Evolutionary conservation across 2,329 filamentous ascomycete species (phyloP).

Genomic region (Epichloe baconii): DNA sequence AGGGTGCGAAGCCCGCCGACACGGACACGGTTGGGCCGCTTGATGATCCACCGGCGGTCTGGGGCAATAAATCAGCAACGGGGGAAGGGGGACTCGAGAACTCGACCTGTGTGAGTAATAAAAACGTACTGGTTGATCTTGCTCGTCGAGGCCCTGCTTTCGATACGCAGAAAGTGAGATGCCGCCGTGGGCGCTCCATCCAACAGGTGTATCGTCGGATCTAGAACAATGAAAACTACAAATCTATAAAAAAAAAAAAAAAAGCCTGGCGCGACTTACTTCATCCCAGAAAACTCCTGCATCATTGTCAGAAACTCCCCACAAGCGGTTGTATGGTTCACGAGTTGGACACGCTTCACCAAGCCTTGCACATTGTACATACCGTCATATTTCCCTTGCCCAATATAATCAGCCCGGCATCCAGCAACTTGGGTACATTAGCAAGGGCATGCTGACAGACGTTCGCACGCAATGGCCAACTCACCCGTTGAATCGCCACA

Average conservation of each 20-base stretch:
- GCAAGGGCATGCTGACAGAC: no score
- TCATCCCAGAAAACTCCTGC: neutral
- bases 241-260: no score
- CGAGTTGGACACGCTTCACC: no score
- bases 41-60: neutral
- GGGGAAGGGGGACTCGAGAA: no score
- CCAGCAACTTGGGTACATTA: neutral
- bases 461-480: neutral
- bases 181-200: neutral
- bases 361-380: neutral
- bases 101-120: neutral
- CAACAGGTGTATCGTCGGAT: neutral
- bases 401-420: neutral
- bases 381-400: neutral
- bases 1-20: neutral
- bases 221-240: no score
- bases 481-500: neutral
- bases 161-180: neutral
- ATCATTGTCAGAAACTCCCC: no score
- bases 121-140: neutral
- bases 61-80: no score
- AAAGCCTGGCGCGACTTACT: neutral
- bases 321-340: no score
- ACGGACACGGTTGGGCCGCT: neutral
- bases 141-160: neutral